Evolutionary conservation across 2,329 filamentous ascomycete genomes (phyloP).

Genomic region (Alternaria brassicicola): DNA sequence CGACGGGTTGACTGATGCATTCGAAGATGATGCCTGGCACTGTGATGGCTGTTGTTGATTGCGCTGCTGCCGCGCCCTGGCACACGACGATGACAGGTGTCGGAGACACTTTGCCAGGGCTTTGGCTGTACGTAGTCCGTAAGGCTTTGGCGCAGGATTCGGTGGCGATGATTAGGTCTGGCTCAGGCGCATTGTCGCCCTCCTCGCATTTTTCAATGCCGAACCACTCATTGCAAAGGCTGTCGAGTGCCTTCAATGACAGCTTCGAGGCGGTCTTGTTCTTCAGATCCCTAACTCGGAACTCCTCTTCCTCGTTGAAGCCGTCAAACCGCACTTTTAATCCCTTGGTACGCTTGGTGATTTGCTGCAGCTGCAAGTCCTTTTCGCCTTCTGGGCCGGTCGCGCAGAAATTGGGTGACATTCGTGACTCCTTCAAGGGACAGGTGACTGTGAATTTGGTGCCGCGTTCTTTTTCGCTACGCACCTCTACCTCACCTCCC

Average conservation of each 20-base stretch:
- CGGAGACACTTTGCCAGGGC: conserved; percentile 20
- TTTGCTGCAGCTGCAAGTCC: conserved; percentile 27
- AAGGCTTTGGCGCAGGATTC: conserved; percentile 39
- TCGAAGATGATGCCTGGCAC: conserved; percentile 44
- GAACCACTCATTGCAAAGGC: conserved; percentile 46
- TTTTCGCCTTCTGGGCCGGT: conserved; percentile 31
- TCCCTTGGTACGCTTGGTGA: conserved; percentile 38
- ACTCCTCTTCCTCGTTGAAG: conserved; percentile 43
- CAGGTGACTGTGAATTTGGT: conserved; percentile 48
- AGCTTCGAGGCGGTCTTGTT: conserved; percentile 41
- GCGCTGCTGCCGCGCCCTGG: conserved; percentile 43
- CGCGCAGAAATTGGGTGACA: conserved; percentile 38
- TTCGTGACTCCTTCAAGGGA: conserved; percentile 38
- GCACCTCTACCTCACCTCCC: conserved; percentile 46
- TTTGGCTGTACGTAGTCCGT: conserved; percentile 34
- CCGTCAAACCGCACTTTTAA: conserved; percentile 42
- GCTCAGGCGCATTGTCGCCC: conserved; percentile 15
- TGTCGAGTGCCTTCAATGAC: conserved; percentile 41
- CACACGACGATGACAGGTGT: conserved; percentile 45
- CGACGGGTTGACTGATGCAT: conserved; percentile 46
- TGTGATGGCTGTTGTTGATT: conserved; percentile 44
- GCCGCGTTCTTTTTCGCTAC: conserved; percentile 44
- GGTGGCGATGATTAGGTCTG: conserved; percentile 42
- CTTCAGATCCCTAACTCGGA: conserved; percentile 40
- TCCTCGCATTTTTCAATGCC: conserved; percentile 36